Percentiles rank a stretch among this genome's conserved stretches.
These are phyloP conservation scores for Vitis hybrid DNA, from an alignment of 177 flowering plant species.

Conservation along the genomic window DNA sequence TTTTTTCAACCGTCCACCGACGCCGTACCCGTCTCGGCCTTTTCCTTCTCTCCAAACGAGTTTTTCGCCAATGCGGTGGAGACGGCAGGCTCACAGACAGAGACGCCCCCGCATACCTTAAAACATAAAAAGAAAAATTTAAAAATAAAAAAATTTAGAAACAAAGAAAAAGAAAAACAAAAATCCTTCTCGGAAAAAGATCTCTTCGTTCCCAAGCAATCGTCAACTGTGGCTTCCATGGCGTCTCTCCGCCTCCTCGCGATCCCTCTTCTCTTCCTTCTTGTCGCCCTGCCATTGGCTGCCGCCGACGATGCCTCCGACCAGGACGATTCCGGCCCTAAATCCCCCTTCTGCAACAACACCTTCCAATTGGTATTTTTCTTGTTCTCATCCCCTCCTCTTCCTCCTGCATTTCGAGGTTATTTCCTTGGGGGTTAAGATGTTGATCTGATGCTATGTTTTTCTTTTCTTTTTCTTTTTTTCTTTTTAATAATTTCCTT, in stretches of 20 bases:
- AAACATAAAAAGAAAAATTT: not conserved
- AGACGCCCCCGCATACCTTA: not conserved
- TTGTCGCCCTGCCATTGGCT: slow-evolving; percentile 11
- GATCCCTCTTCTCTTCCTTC: slow-evolving; percentile 15
- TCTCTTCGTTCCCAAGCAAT: not conserved
- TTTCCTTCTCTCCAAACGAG: not conserved
- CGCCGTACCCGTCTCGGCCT: not conserved
- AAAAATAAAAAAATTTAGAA: too few relatives aligned
- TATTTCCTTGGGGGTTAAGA: not conserved
- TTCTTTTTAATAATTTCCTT: too few relatives aligned
- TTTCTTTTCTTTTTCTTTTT: too few relatives aligned
- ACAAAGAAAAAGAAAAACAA: not conserved
- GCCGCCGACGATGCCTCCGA: slow-evolving; percentile 24
- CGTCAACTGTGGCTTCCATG: slow-evolving; percentile 7
- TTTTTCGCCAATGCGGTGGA: not conserved
- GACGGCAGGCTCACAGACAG: not conserved
- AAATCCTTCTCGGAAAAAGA: not conserved
- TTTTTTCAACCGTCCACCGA: not conserved
- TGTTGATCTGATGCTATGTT: not conserved
- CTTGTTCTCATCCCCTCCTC: not conserved
- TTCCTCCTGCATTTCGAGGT: not conserved
- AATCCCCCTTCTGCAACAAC: slow-evolving; percentile 35
- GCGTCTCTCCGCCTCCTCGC: slow-evolving; percentile 1
- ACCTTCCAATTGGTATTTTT: slow-evolving; percentile 27
- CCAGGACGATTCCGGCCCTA: slow-evolving; percentile 15